A percentile compares a stretch with the other conserved stretches of the same genome.
Evolutionary conservation across 495 filamentous ascomycete species (phyloP).

Genomic region (Platismatia glauca): DNA sequence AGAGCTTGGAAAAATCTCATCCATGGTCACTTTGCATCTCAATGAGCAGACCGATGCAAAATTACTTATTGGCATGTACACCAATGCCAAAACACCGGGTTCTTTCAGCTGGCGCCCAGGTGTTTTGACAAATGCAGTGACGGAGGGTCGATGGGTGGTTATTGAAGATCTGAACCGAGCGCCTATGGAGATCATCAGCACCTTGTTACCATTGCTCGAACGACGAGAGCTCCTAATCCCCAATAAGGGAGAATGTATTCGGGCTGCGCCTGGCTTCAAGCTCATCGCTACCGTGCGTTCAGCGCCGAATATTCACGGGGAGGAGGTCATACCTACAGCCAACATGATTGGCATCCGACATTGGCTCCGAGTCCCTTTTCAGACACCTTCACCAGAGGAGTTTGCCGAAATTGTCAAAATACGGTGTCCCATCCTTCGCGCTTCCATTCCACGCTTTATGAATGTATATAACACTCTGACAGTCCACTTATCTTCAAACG

Average conservation of each 20-base stretch:
- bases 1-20: conserved; percentile 59
- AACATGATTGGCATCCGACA: conserved; percentile 69
- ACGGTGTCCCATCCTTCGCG: conserved; percentile 59
- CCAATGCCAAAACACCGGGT: conserved; percentile 71
- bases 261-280: conserved; percentile 72
- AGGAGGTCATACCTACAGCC: conserved; percentile 45
- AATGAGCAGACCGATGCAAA: conserved; percentile 98
- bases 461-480: conserved; percentile 59
- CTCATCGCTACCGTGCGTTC: conserved; percentile 87
- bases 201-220: conserved; percentile 83
- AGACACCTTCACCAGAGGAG: conserved; percentile 59
- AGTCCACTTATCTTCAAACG: background rate
- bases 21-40: conserved; percentile 84
- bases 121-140: conserved; percentile 84
- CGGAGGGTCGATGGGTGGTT: conserved; percentile 88
- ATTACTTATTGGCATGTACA: conserved; percentile 86
- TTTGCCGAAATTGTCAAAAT: conserved; percentile 61
- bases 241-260: conserved; percentile 73
- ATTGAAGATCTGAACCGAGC: conserved; percentile 96
- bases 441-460: conserved; percentile 62
- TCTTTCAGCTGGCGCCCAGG: conserved; percentile 91
- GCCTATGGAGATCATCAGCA: conserved; percentile 89
- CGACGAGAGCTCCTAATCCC: conserved; percentile 77
- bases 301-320: conserved; percentile 58
- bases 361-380: conserved; percentile 67